These are phyloP conservation scores for Rhizophagus clarus DNA, from an alignment of 192 early-diverging fungal genomes.

Conservation along the genomic window DNA sequence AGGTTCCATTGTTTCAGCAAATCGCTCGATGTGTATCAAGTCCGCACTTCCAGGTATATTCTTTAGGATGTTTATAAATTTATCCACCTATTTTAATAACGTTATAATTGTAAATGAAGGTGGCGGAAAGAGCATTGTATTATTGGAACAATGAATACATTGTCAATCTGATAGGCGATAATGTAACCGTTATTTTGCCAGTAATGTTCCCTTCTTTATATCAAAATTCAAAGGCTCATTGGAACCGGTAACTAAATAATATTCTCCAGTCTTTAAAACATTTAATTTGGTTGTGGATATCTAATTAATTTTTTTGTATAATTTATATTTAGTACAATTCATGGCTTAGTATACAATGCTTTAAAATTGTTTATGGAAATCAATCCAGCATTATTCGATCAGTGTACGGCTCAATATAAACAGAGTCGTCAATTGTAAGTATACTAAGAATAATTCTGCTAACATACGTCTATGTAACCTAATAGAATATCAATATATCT, in stretches of 20 bases:
- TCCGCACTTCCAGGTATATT: conserved; percentile 91
- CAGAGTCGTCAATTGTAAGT: conserved; percentile 82
- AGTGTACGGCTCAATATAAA: conserved; percentile 93
- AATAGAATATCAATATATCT: neutral
- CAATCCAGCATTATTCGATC: conserved; percentile 93
- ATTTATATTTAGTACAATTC: conserved; percentile 69
- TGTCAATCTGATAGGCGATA: conserved; percentile 93
- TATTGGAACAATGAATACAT: conserved; percentile 99
- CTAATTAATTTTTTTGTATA: neutral
- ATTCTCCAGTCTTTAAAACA: neutral
- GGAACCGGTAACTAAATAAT: conserved; percentile 77
- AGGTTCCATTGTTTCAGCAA: conserved; percentile 90
- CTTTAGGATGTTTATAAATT: neutral
- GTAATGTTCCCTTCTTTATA: conserved; percentile 95
- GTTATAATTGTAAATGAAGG: conserved; percentile 45
- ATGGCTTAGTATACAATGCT: conserved; percentile 95
- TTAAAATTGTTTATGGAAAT: conserved; percentile 98
- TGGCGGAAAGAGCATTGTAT: conserved; percentile 97
- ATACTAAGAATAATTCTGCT: neutral
- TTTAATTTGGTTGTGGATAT: conserved; percentile 28
- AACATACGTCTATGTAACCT: neutral
- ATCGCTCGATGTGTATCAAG: conserved; percentile 93
- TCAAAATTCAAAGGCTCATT: conserved; percentile 94
- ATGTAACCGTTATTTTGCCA: conserved; percentile 88
- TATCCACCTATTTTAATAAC: conserved; percentile 1